Percentiles rank a stretch among this genome's conserved stretches.
Conservation (phyloP, 495 filamentous ascomycete genomes). For the Endocarpon pusillum region DNA sequence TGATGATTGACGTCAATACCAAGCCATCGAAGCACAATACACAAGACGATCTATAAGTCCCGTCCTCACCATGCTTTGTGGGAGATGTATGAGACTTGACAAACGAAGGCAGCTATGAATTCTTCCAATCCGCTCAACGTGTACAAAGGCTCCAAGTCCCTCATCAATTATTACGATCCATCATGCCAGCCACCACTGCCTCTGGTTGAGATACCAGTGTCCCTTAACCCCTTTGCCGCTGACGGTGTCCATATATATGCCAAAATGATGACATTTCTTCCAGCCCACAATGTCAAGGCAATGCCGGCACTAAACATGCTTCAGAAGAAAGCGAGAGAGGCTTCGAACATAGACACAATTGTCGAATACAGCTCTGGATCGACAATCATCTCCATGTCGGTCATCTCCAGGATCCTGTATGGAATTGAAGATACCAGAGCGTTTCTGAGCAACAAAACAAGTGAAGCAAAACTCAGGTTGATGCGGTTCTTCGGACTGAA, state of each 20-base stretch:
- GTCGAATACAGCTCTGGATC: slow-evolving; percentile 47
- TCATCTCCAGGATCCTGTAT: slow-evolving; percentile 36
- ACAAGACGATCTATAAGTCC: no score
- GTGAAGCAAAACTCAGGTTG: slow-evolving; percentile 30
- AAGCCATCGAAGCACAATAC: no score
- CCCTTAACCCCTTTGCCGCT: slow-evolving; percentile 35
- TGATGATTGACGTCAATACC: no score
- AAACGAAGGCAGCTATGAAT: no score
- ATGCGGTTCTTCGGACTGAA: slow-evolving; percentile 44
- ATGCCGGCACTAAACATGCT: slow-evolving; percentile 44
- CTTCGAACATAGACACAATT: slow-evolving; percentile 29
- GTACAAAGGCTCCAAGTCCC: slow-evolving; percentile 34
- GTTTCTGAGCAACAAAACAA: slow-evolving; percentile 44
- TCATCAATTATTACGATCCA: slow-evolving; percentile 41
- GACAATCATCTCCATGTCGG: slow-evolving; percentile 41
- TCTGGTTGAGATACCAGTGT: slow-evolving; percentile 38
- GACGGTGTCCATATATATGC: slow-evolving; percentile 47
- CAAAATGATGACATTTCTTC: slow-evolving; percentile 46
- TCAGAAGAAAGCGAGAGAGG: slow-evolving; percentile 23
- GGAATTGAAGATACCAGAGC: slow-evolving; percentile 35
- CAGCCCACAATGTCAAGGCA: slow-evolving; percentile 46
- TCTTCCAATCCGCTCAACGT: slow-evolving; percentile 34
- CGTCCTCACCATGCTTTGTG: no score
- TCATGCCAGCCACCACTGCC: slow-evolving; percentile 37
- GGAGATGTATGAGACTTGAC: no score